phyloP scores from a whole-genome alignment of 371 early-diverging fungal species.

The Circinella umbellata region DNA sequence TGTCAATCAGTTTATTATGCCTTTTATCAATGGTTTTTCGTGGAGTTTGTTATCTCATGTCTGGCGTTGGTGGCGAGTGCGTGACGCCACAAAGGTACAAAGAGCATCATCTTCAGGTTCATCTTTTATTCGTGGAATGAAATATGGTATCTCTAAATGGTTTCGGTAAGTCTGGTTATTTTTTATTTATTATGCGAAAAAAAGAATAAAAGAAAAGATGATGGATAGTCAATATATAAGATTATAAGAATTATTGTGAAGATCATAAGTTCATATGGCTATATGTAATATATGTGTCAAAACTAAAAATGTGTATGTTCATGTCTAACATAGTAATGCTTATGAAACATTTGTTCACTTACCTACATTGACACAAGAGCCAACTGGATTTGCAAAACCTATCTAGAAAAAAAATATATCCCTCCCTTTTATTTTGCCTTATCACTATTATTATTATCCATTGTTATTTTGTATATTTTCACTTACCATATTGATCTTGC shows the following conservation, averaged over 20 bases:
- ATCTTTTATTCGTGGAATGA: constrained; percentile 32
- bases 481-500: no score
- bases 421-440: neutral
- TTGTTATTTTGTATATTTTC: no score
- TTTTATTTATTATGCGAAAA: neutral
- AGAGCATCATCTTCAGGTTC: constrained; percentile 6
- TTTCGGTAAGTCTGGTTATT: constrained; percentile 30
- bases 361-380: constrained; percentile 12
- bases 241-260: no score
- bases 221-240: no score
- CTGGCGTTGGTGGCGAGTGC: constrained; percentile 49
- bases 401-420: neutral
- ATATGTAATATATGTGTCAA: no score
- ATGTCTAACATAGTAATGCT: constrained; percentile 4
- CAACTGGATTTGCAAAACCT: constrained; percentile 1
- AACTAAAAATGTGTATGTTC: neutral
- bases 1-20: constrained; percentile 50
- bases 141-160: constrained; percentile 36
- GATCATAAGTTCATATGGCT: no score
- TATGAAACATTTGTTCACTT: constrained; percentile 21
- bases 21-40: constrained; percentile 48
- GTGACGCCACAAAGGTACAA: constrained; percentile 16
- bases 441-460: neutral
- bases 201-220: neutral
- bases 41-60: constrained; percentile 43